Evolutionary conservation across 257 asterid genomes (phyloP).

Genomic region (Nemophila menziesii): DNA sequence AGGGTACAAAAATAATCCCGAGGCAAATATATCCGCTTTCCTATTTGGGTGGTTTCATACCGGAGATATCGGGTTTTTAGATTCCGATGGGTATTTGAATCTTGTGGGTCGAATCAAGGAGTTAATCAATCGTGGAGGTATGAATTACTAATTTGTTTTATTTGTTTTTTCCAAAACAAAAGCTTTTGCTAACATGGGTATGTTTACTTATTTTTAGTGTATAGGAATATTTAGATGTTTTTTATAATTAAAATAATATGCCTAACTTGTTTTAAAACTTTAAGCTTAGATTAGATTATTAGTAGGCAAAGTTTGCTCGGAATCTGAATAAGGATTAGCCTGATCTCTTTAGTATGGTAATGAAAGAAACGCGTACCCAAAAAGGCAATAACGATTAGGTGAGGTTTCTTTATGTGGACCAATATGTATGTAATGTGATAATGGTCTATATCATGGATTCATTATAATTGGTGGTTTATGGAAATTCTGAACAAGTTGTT

Average conservation of each 20-base stretch:
- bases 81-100: constrained; percentile 73
- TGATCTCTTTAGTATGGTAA: no score
- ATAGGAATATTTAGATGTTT: neutral
- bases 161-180: neutral
- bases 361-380: no score
- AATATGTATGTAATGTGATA: neutral
- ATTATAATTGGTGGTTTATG: neutral
- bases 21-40: constrained; percentile 72
- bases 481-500: neutral
- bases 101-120: constrained; percentile 93
- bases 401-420: neutral
- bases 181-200: neutral
- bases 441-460: neutral
- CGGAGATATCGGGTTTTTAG: constrained; percentile 68
- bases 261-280: no score
- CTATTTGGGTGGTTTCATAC: constrained; percentile 86
- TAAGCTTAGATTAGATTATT: no score
- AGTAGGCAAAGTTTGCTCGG: no score
- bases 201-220: neutral
- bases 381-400: no score
- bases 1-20: constrained; percentile 79
- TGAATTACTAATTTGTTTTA: neutral
- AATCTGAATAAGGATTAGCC: no score
- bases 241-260: no score
- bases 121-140: constrained; percentile 95